Conservation (phyloP, 2,329 filamentous ascomycete species). For the Ophiosphaerella herpotricha region DNA sequence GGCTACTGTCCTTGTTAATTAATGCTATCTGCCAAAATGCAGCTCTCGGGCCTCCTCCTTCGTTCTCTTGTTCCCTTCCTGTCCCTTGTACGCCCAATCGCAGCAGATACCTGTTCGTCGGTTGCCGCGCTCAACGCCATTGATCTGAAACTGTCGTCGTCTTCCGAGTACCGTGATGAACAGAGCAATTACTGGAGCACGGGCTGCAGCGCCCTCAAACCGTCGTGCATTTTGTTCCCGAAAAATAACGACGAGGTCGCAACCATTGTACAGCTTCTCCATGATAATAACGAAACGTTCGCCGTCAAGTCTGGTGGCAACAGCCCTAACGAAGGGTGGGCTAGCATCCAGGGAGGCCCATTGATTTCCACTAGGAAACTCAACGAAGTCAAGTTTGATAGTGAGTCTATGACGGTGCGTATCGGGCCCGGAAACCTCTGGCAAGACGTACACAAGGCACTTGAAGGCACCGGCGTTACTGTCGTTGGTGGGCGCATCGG, state of each 20-base stretch:
- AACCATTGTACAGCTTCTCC: constrained; percentile 56
- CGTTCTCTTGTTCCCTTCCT: constrained; percentile 7
- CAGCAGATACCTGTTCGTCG: constrained; percentile 21
- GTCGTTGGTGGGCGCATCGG: constrained; percentile 52
- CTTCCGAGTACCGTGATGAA: too few relatives aligned
- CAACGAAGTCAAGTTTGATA: constrained; percentile 3
- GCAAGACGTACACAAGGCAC: constrained; percentile 43
- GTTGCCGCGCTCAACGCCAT: constrained; percentile 14
- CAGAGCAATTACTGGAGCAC: constrained; percentile 28
- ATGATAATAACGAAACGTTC: constrained; percentile 51
- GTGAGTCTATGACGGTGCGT: constrained; percentile 19
- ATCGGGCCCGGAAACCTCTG: constrained; percentile 38
- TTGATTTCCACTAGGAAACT: constrained; percentile 50
- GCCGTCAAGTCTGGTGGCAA: constrained; percentile 60
- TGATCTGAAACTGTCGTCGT: neutral
- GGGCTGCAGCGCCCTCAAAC: constrained; percentile 30
- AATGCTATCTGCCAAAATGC: constrained; percentile 2
- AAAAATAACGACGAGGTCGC: constrained; percentile 56
- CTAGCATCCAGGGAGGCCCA: constrained; percentile 50
- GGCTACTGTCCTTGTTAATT: neutral
- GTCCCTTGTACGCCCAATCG: constrained; percentile 6
- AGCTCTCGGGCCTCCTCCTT: constrained; percentile 3
- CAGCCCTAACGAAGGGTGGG: constrained; percentile 42
- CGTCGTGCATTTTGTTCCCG: constrained; percentile 33
- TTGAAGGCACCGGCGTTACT: constrained; percentile 37